Percentiles rank a stretch among this genome's conserved stretches.
Evolutionary conservation across 2,329 filamentous ascomycete species (phyloP).

Genomic region (Pyrenochaeta sp.): DNA sequence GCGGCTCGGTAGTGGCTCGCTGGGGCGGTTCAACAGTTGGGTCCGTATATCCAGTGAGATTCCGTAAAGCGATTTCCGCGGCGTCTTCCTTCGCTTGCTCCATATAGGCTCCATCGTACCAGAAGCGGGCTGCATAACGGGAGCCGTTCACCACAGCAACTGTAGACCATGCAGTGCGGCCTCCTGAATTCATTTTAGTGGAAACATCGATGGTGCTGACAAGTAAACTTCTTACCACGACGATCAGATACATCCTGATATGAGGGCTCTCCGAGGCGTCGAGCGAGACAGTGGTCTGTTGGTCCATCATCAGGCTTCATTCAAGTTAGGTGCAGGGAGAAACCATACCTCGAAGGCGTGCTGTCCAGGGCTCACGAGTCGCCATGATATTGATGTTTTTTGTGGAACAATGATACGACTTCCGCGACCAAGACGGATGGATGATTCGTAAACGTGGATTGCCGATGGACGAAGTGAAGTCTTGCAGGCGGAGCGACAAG

Average conservation of each 20-base stretch:
- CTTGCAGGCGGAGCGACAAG: neutral
- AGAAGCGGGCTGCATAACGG: conserved; percentile 44
- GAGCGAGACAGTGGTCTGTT: conserved; percentile 44
- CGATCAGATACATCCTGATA: conserved; percentile 50
- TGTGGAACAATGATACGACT: too few species aligned
- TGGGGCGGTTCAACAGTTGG: conserved; percentile 29
- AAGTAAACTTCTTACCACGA: conserved; percentile 35
- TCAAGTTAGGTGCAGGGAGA: neutral
- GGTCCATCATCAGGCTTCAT: conserved; percentile 9
- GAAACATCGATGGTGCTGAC: neutral
- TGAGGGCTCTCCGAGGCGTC: conserved; percentile 33
- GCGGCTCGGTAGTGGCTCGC: conserved; percentile 30
- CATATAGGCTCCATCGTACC: conserved; percentile 46
- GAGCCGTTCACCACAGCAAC: conserved; percentile 35
- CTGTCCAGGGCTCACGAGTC: conserved; percentile 28
- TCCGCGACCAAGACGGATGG: too few species aligned
- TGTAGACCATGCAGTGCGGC: conserved; percentile 49
- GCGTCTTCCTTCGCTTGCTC: conserved; percentile 48
- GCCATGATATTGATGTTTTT: conserved; percentile 22
- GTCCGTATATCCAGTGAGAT: conserved; percentile 30
- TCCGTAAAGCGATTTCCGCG: conserved; percentile 42
- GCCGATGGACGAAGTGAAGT: too few species aligned
- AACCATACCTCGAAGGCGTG: conserved; percentile 39
- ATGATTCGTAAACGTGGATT: too few species aligned
- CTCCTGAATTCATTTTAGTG: conserved; percentile 28